A percentile compares a stretch with the other conserved stretches of the same genome.
phyloP scores from a whole-genome alignment of 2,329 filamentous ascomycete species.

The Nemania sp. region DNA sequence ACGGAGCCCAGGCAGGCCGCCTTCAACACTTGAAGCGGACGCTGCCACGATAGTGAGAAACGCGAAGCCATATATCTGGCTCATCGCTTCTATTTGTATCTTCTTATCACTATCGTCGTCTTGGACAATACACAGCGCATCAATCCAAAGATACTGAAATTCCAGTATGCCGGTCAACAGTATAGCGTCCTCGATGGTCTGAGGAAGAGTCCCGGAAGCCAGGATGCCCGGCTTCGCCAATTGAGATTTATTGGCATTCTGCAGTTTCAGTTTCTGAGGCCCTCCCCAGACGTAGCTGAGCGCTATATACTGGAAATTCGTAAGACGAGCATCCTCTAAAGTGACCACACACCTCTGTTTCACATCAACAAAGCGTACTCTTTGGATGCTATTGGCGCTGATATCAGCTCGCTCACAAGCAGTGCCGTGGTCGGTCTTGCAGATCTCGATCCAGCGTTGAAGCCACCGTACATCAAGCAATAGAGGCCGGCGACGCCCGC shows the following conservation, averaged over 20 bases:
- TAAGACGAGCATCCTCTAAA: neutral
- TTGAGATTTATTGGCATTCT: neutral
- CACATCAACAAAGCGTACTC: conserved; percentile 3
- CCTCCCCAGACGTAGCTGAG: conserved; percentile 8
- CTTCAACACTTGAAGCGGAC: neutral
- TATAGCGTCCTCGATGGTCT: conserved; percentile 2
- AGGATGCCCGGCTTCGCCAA: neutral
- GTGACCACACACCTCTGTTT: conserved; percentile 4
- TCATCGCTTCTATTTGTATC: neutral
- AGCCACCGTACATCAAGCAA: neutral
- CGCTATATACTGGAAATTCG: neutral
- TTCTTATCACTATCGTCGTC: neutral
- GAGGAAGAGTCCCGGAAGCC: neutral
- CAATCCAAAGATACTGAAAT: conserved; percentile 6
- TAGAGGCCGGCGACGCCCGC: neutral
- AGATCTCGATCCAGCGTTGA: conserved; percentile 2
- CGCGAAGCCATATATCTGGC: conserved; percentile 1
- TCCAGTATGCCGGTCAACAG: neutral
- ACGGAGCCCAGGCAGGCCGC: conserved; percentile 4
- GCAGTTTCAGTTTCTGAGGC: neutral
- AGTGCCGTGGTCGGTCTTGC: conserved; percentile 1
- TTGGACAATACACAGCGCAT: conserved; percentile 3
- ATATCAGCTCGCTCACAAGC: neutral
- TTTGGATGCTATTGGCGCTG: conserved; percentile 1
- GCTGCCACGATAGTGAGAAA: conserved; percentile 6